phyloP scores from a whole-genome alignment of 108 stramenopile species.

The Nitzschia palea region DNA sequence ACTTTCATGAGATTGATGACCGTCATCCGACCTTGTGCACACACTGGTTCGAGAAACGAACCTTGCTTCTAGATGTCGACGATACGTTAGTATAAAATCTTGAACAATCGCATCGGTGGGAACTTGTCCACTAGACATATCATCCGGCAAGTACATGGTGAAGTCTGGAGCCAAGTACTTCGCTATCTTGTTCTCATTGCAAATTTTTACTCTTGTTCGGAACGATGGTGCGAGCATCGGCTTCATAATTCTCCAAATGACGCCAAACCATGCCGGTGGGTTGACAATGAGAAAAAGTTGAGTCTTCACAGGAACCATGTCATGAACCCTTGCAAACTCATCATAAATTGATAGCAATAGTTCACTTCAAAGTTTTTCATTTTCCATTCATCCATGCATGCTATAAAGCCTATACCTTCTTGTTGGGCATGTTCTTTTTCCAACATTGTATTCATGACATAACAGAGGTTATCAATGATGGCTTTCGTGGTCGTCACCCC shows the following conservation, averaged over 20 bases:
- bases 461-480: conserved; percentile 54
- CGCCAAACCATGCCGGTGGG: conserved; percentile 53
- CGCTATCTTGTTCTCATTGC: conserved; percentile 18
- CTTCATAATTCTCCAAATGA: conserved; percentile 50
- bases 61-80: no score
- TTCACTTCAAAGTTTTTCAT: conserved; percentile 46
- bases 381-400: conserved; percentile 56
- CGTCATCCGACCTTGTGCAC: no score
- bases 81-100: conserved; percentile 42
- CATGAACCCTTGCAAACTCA: conserved; percentile 41
- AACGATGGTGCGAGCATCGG: conserved; percentile 41
- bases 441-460: conserved; percentile 40
- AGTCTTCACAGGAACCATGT: conserved; percentile 38
- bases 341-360: conserved; percentile 55
- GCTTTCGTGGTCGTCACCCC: conserved; percentile 32
- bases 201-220: conserved; percentile 46
- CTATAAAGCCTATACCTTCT: conserved; percentile 57
- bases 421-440: conserved; percentile 27
- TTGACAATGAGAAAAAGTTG: conserved; percentile 56
- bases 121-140: conserved; percentile 24
- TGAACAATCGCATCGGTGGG: conserved; percentile 28
- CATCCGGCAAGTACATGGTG: conserved; percentile 44
- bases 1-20: no score
- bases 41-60: no score
- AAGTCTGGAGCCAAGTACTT: conserved; percentile 29